Percentiles rank a stretch among this genome's conserved stretches.
phyloP scores from a whole-genome alignment of 129 eudicot species.

The Deinandra increscens region DNA sequence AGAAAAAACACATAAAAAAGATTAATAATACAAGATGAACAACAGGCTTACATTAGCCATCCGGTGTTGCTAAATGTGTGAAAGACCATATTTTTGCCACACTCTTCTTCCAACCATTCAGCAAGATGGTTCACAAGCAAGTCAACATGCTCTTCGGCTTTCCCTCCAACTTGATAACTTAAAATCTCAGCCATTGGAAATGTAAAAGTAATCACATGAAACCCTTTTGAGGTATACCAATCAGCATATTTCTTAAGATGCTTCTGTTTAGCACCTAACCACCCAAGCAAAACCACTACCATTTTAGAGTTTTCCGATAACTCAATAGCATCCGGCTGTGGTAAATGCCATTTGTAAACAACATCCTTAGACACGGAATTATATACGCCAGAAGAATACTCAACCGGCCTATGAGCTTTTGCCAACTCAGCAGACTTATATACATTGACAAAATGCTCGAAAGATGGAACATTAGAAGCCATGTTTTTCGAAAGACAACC shows the following conservation, averaged over 20 bases:
- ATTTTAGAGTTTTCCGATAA: conserved; percentile 62
- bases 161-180: conserved; percentile 86
- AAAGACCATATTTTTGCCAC: conserved; percentile 71
- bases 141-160: conserved; percentile 75
- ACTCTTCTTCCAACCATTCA: conserved; percentile 88
- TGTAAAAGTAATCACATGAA: conserved; percentile 89
- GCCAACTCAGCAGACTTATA: conserved; percentile 68
- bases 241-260: conserved; percentile 89
- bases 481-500: conserved; percentile 28
- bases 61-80: conserved; percentile 99
- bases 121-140: conserved; percentile 76
- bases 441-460: conserved; percentile 41
- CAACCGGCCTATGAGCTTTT: conserved; percentile 53
- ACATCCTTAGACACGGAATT: conserved; percentile 42
- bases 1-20: neutral
- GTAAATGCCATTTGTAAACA: conserved; percentile 89
- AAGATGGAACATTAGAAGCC: conserved; percentile 38
- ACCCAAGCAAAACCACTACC: conserved; percentile 88
- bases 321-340: conserved; percentile 51
- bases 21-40: neutral
- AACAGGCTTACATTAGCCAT: conserved; percentile 86
- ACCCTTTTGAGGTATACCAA: conserved; percentile 91
- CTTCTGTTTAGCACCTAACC: conserved; percentile 98
- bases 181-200: conserved; percentile 85
- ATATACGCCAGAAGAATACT: conserved; percentile 30